phyloP scores from a whole-genome alignment of 345 rosid genomes.

The Chamaenerion angustifolium region DNA sequence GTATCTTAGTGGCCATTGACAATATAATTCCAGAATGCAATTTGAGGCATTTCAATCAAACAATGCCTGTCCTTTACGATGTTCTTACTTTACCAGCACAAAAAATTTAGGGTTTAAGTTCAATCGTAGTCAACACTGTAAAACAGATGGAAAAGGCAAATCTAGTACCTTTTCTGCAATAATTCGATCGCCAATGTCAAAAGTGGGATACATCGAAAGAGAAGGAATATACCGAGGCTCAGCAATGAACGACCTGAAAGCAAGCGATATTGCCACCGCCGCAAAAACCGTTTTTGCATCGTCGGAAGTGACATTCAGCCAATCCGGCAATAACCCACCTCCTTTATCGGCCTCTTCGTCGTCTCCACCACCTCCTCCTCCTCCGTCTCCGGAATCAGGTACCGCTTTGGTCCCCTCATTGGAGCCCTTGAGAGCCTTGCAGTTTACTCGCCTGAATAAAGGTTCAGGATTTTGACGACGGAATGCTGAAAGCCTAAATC shows the following conservation, averaged over 20 bases:
- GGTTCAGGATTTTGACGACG: constrained; percentile 1
- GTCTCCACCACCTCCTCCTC: constrained; percentile 31
- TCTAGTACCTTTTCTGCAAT: constrained; percentile 77
- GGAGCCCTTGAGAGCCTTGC: constrained; percentile 28
- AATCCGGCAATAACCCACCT: constrained; percentile 56
- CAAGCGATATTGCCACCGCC: constrained; percentile 60
- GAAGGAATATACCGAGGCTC: constrained; percentile 97
- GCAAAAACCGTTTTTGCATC: constrained; percentile 74
- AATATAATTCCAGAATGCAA: no score
- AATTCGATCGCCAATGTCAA: constrained; percentile 88
- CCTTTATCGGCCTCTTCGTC: constrained; percentile 19
- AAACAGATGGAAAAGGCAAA: background rate
- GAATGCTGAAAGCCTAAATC: no score
- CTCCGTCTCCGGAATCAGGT: constrained; percentile 18
- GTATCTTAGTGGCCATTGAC: no score
- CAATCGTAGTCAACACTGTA: no score
- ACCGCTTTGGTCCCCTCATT: constrained; percentile 30
- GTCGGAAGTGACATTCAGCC: constrained; percentile 55
- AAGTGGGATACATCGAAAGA: constrained; percentile 96
- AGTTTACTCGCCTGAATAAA: constrained; percentile 14
- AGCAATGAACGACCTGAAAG: constrained; percentile 72
- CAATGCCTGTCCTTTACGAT: no score
- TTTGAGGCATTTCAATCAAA: no score
- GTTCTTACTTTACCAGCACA: no score
- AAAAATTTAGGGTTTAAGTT: no score